Evolutionary conservation across 495 filamentous ascomycete species (phyloP), one percentile per base, ranked within the genome.

Genomic region (Penicillium mononematosum): DNA sequence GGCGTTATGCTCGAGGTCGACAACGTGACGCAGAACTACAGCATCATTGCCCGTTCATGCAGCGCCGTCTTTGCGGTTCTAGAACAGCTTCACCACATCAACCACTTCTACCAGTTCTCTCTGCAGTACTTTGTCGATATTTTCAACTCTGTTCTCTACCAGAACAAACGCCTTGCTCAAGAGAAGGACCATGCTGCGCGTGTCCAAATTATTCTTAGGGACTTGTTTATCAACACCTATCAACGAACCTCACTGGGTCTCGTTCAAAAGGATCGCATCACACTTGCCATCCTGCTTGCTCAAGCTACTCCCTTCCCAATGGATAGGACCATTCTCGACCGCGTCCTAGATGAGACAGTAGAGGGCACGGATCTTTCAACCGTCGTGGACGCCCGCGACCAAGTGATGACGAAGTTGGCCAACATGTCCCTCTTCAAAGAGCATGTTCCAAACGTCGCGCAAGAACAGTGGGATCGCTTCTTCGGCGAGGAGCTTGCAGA

Each of bases 31-130:
- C 80, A 87, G 55, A 87, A 96, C 73, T 98, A 98, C 81, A 88
- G 87, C 66, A 85, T 92, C 61, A 90, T 98, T 72, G 94, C 94
- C 44, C 83, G 85, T 62, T 90, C 94, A 38, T 99, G 94, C 82
- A 96, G 92, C 75, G 91, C 92, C 46, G 92, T 97, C 24, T 98
- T 97, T 74, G 91, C 94, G 19, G 90, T 97, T 25, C 80, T 99
- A 46, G 95, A 98, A 74, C 93, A 98, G 70, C 86, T 99, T 45
- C 92, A 96, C 69, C 93, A 96, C 66, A 85, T 99, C 70, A 96
- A 99, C 69, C 95, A 98, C 78, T 98, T 98, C 78, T 99, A 99
- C 70, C 94, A 98, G 64, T 98, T 99, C 81, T 98, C 95, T 20
- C 81, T 99, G 46, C 92, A 96, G 75, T 98, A 93, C 74, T 99